Conservation (phyloP, 1,284 basidiomycete genomes). For the Cystobasidium sp. region DNA sequence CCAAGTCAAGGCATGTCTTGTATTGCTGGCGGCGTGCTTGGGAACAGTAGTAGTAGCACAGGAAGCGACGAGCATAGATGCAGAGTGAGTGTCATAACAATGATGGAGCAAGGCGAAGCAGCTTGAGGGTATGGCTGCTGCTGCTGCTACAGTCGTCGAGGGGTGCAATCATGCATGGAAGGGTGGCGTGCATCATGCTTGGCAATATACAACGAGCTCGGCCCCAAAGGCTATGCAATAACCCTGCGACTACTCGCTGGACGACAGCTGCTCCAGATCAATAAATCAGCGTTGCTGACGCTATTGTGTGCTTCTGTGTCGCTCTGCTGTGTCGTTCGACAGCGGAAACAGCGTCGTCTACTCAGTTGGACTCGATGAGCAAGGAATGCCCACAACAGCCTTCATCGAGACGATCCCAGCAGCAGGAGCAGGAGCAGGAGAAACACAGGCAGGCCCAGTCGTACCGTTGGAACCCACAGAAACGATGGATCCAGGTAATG, state of each 20-base stretch:
- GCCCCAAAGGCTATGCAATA: no score
- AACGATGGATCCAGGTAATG: background rate
- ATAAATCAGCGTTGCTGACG: background rate
- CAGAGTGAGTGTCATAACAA: conserved; percentile 27
- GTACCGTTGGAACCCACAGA: background rate
- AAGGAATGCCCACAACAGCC: conserved; percentile 10
- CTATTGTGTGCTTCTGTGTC: background rate
- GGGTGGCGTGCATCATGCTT: background rate
- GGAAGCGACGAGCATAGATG: conserved; percentile 21
- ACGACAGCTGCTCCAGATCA: background rate
- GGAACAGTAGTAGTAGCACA: conserved; percentile 6
- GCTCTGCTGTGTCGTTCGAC: background rate
- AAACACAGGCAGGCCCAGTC: background rate
- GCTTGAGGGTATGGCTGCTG: background rate
- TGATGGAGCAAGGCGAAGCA: background rate
- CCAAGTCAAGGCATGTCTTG: background rate
- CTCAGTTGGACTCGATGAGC: conserved; percentile 17
- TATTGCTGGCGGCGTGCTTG: background rate
- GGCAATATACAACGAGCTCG: background rate
- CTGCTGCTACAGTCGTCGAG: no score
- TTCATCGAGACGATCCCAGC: conserved; percentile 21
- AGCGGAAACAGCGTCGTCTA: conserved; percentile 30
- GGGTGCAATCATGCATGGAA: no score
- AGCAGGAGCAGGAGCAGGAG: background rate
- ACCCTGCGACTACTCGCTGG: background rate